Evolutionary conservation across 2,329 filamentous ascomycete genomes (phyloP), one percentile per base, ranked within the genome.

Genomic region (Aspergillus nomiae): DNA sequence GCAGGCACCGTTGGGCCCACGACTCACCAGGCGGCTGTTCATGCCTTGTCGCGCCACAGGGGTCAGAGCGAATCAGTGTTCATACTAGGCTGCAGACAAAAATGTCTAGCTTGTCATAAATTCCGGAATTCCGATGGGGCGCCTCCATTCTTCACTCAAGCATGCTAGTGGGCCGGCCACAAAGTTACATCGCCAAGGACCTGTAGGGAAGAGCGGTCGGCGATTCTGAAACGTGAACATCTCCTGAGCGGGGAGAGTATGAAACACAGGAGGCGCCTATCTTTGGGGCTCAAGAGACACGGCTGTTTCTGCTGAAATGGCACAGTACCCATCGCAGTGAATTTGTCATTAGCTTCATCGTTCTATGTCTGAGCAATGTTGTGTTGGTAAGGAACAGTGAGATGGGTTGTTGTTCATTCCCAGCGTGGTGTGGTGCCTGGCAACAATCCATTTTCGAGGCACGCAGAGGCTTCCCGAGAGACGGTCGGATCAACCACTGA

Each of bases 261-360:
- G 67, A 69, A 67, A 69, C 67, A 69, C 67, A 67, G 63, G 65
- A 62, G 65, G 63, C 26, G 32, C 48, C 50, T 56, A 55, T 45
- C 58, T 54, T 54, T 41, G 26, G 21, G 43, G 43, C 46, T 51
- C n/a, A 51, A 41, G 12, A 59, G 56, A 41, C 14, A 16, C 45
- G 56, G 36, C 14, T 19, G 56, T 59, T 59, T 59, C 34, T 28
- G 14, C 30, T 38, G 51, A 26, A 41, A 28, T 41, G 30, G 7
- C 32, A 9, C 21, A 38, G 16, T 19, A 4, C 5, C 26, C 48
- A 11, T 32, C 34, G 28, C 28, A 12, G 4, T n/a, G 16, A 12
- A n/a, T 48, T 14, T 26, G 21, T 48, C 45, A 48, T 19, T 4
- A n/a, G 12, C 24, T 14, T 48, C 24, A 4, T 26, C 19, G 12